Percentiles rank a stretch among this genome's conserved stretches.
phyloP scores from a whole-genome alignment of 495 filamentous ascomycete genomes.

The Pseudoneurospora amorphoporcata region DNA sequence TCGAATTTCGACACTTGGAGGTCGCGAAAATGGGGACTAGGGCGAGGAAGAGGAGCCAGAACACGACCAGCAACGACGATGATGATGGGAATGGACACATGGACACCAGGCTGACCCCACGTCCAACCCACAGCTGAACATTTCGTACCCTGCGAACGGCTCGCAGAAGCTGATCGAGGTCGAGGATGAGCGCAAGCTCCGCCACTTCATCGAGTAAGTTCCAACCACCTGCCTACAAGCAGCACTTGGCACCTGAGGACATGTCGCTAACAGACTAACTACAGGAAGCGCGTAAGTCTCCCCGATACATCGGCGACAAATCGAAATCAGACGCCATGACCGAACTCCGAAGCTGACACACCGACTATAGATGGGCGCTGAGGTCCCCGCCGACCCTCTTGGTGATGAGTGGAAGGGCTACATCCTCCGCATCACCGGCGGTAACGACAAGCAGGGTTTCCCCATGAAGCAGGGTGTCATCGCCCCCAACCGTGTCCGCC shows the following conservation, averaged over 20 bases:
- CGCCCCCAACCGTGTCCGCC: conserved; percentile 94
- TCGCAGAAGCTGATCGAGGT: conserved; percentile 97
- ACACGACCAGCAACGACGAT: not conserved
- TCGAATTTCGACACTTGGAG: not conserved
- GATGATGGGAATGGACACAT: not conserved
- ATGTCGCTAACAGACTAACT: conserved; percentile 6
- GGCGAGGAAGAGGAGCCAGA: not conserved
- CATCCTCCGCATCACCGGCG: conserved; percentile 94
- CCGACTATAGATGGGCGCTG: conserved; percentile 70
- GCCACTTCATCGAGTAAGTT: conserved; percentile 48
- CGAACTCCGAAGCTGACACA: not conserved
- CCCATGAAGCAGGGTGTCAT: conserved; percentile 99
- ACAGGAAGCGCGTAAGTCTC: conserved; percentile 29
- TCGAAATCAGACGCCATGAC: conserved; percentile 20
- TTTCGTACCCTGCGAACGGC: conserved; percentile 97
- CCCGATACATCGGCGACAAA: not conserved
- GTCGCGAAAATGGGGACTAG: not conserved
- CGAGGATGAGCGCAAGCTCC: conserved; percentile 84
- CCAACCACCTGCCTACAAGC: conserved; percentile 5
- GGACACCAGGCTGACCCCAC: conserved; percentile 11
- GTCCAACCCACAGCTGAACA: conserved; percentile 63
- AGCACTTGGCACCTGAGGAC: not conserved
- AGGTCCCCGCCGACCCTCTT: conserved; percentile 87
- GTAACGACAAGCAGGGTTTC: conserved; percentile 99
- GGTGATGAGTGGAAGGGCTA: conserved; percentile 99